These are phyloP conservation scores for Boletellus sp. DNA, from an alignment of 768 basidiomycete species.

Conservation along the genomic window DNA sequence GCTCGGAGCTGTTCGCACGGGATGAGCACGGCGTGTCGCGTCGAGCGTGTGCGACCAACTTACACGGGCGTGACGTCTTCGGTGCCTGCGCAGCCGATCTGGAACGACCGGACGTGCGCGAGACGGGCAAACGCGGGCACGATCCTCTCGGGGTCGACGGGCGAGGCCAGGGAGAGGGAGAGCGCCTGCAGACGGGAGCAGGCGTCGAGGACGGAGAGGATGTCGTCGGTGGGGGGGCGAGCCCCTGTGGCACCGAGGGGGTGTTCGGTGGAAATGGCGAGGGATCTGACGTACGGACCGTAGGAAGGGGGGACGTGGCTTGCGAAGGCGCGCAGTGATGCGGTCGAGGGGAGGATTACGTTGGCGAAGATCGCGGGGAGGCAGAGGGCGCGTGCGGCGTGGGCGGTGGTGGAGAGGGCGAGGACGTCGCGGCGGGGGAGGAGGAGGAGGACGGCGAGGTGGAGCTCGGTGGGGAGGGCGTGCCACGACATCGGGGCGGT, in stretches of 20 bases:
- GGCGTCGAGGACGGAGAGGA: slow-evolving; percentile 48
- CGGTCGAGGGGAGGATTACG: slow-evolving; percentile 45
- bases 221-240: slow-evolving; percentile 43
- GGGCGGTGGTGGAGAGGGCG: slow-evolving; percentile 47
- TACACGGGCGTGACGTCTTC: slow-evolving; percentile 38
- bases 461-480: slow-evolving; percentile 63
- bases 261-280: slow-evolving; percentile 40
- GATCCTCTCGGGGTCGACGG: slow-evolving; percentile 16
- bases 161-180: slow-evolving; percentile 25
- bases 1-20: slow-evolving; percentile 38
- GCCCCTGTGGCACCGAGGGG: slow-evolving; percentile 34
- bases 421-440: slow-evolving; percentile 45
- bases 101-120: slow-evolving; percentile 13
- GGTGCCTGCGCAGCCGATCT: slow-evolving; percentile 25
- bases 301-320: slow-evolving; percentile 55
- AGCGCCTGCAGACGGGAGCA: slow-evolving; percentile 41
- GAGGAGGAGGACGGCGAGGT: slow-evolving; percentile 50
- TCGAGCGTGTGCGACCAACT: slow-evolving; percentile 10
- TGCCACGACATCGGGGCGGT: slow-evolving; percentile 41
- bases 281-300: slow-evolving; percentile 46
- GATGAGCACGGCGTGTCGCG: slow-evolving; percentile 2
- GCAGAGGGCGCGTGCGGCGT: slow-evolving; percentile 49
- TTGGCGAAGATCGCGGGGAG: slow-evolving; percentile 58
- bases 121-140: slow-evolving; percentile 25
- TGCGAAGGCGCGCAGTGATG: slow-evolving; percentile 50